phyloP scores from a whole-genome alignment of 2,329 filamentous ascomycete genomes.

The Arachnopeziza araneosa region DNA sequence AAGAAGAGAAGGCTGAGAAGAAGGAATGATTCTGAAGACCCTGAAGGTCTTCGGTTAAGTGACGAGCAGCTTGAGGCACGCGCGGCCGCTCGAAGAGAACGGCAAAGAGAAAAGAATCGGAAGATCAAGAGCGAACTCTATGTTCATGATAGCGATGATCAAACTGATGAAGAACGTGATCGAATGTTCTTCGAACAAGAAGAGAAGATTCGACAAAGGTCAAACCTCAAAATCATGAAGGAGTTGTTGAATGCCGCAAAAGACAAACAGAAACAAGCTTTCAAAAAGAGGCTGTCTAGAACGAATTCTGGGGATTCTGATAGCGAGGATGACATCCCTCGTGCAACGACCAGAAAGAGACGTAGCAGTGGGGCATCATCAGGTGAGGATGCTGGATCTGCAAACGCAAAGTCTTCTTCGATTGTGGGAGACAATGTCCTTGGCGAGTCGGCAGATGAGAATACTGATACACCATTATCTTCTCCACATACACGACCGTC shows the following conservation, averaged over 20 bases:
- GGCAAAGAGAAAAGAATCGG: slow-evolving; percentile 68
- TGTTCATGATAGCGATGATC: slow-evolving; percentile 81
- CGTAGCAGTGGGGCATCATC: slow-evolving; percentile 9
- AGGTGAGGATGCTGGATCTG: slow-evolving; percentile 29
- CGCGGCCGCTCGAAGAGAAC: slow-evolving; percentile 55
- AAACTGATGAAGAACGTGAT: slow-evolving; percentile 73
- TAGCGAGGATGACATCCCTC: slow-evolving; percentile 15
- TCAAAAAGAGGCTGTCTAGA: slow-evolving; percentile 16
- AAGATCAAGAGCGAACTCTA: slow-evolving; percentile 82
- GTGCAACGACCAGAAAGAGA: slow-evolving; percentile 10
- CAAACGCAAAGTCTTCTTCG: slow-evolving; percentile 25
- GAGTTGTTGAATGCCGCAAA: slow-evolving; percentile 22
- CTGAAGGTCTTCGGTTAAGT: slow-evolving; percentile 40
- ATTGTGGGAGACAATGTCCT: slow-evolving; percentile 19
- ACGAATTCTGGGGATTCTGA: slow-evolving; percentile 25
- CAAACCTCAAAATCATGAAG: slow-evolving; percentile 27
- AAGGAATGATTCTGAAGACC: slow-evolving; percentile 34
- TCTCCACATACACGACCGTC: slow-evolving; percentile 32
- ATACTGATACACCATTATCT: slow-evolving; percentile 36
- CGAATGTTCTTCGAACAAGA: slow-evolving; percentile 74
- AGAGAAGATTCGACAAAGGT: slow-evolving; percentile 55
- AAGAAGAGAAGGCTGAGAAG: slow-evolving; percentile 43
- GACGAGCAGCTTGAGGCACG: slow-evolving; percentile 58
- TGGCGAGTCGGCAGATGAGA: slow-evolving; percentile 31
- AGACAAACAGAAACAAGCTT: slow-evolving; percentile 6